phyloP scores from a whole-genome alignment of 257 asterid species.

The Solanum bukasovii region DNA sequence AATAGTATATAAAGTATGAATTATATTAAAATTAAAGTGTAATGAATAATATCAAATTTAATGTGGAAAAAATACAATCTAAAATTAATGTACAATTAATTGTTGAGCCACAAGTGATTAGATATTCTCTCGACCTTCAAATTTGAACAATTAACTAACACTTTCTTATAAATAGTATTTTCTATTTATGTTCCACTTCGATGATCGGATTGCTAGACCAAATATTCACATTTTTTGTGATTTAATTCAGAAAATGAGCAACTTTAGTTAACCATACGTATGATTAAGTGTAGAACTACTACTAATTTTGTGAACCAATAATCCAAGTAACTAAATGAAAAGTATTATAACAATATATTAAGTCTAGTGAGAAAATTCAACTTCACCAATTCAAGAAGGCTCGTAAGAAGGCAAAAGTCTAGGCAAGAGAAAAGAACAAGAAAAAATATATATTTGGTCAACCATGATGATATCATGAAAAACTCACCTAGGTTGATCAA shows the following conservation, averaged over 20 bases:
- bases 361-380: too few relatives aligned
- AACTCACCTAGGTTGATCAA: not conserved
- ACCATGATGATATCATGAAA: not conserved
- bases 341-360: too few relatives aligned
- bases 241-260: too few relatives aligned
- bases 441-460: not conserved
- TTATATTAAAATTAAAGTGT: not conserved
- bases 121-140: not conserved
- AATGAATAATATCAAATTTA: not conserved
- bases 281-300: too few relatives aligned
- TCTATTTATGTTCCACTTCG: too few relatives aligned
- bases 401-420: not conserved
- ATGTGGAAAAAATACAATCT: too few relatives aligned
- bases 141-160: not conserved
- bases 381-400: not conserved
- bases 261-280: too few relatives aligned
- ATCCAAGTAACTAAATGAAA: too few relatives aligned
- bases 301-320: too few relatives aligned
- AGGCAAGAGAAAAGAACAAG: not conserved
- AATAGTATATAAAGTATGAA: not conserved
- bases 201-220: rapidly evolving
- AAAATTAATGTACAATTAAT: not conserved
- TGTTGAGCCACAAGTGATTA: not conserved
- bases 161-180: too few relatives aligned
- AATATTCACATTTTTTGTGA: too few relatives aligned